phyloP scores from a whole-genome alignment of 2,329 filamentous ascomycete species.

The Macroventuria anomochaeta region DNA sequence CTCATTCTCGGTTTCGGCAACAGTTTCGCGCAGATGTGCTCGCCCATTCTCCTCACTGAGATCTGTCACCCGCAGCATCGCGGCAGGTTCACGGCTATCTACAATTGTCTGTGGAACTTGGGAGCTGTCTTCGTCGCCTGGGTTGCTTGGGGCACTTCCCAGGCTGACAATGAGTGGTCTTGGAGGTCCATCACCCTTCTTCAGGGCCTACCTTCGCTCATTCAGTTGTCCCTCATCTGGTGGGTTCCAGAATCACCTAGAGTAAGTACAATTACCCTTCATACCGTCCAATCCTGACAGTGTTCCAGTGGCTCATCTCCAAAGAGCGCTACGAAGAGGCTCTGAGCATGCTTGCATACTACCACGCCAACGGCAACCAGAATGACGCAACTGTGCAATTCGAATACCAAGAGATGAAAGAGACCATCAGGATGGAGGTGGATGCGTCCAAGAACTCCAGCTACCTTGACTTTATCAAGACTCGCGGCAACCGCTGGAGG shows the following conservation, averaged over 20 bases:
- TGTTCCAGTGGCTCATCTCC: slow-evolving; percentile 58
- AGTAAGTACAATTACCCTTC: background rate
- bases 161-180: slow-evolving; percentile 55
- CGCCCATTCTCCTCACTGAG: slow-evolving; percentile 69
- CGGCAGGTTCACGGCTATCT: slow-evolving; percentile 67
- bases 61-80: slow-evolving; percentile 73
- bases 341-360: slow-evolving; percentile 65
- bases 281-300: background rate
- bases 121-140: slow-evolving; percentile 64
- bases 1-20: slow-evolving; percentile 72
- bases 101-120: slow-evolving; percentile 72
- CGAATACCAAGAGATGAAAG: slow-evolving; percentile 70
- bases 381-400: slow-evolving; percentile 68
- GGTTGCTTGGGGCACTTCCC: slow-evolving; percentile 56
- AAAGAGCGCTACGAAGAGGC: slow-evolving; percentile 70
- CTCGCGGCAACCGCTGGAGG: slow-evolving; percentile 70
- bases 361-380: slow-evolving; percentile 66
- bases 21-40: slow-evolving; percentile 68
- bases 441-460: slow-evolving; percentile 56
- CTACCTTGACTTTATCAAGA: slow-evolving; percentile 68
- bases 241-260: slow-evolving; percentile 67
- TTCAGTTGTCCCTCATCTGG: slow-evolving; percentile 69
- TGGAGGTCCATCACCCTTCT: slow-evolving; percentile 60
- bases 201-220: slow-evolving; percentile 56
- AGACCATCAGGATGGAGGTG: slow-evolving; percentile 66